Evolutionary conservation across 495 filamentous ascomycete species (phyloP), one percentile per base, ranked within the genome.

Genomic region (Penicillium paxilli): DNA sequence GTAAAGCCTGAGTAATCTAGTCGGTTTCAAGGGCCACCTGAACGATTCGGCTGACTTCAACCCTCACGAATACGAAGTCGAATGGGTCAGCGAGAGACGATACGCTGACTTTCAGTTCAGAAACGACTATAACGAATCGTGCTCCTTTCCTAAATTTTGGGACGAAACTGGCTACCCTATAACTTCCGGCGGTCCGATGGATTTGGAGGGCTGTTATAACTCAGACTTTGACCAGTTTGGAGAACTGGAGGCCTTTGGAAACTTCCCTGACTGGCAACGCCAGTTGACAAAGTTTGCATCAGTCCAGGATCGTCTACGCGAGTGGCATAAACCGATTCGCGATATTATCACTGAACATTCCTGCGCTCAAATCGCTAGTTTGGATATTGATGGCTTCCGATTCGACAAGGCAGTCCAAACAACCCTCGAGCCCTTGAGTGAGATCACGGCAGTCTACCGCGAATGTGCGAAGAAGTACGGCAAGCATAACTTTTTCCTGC

Each of bases 301-400:
- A 10, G 72, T 75, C 12, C 72, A 75, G 56, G 72, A 75, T 60
- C 72, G 72, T 7, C 58, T 75, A 25, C 67, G 72, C 24, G 72
- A 72, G 60, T 75, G 72, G 72, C 65, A 67, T 19, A 63, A 66
- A 32, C 62, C 64, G 4, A 67, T 75, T 23, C 62, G 62, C 17
- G 57, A 62, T 33, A 62, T 68, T 24, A 63, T 74, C 35, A 60
- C 65, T 38, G 63, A 57, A 22, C 55, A 70, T 30, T 68, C 66
- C 35, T 77, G 74, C 44, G 62, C 76, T 26, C 62, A 66, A 24
- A 75, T 77, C 35, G 50, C 66, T 8, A 73, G 72, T 62, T 58
- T 80, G 30, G 77, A 80, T 44, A 69, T 80, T 22, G 76, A 80
- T 51, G 77, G 76, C 3, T 78, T 77, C 50, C 71, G 77, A 3